Conservation (phyloP, 2,329 filamentous ascomycete genomes). For the Cladosporium sp. region DNA sequence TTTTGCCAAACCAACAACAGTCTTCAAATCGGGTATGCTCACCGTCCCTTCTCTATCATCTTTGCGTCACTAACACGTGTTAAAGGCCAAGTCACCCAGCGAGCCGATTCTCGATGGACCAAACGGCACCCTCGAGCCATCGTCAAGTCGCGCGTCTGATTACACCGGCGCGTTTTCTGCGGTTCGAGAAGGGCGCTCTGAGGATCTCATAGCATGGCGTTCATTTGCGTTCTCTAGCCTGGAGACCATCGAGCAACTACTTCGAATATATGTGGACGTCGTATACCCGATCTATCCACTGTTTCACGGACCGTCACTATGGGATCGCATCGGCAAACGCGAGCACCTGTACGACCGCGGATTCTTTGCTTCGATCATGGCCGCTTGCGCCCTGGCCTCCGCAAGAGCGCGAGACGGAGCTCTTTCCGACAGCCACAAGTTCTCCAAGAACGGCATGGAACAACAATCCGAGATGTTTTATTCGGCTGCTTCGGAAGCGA, state of each 20-base stretch:
- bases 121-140: neutral
- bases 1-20: conserved; percentile 19
- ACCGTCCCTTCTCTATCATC: neutral
- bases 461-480: conserved; percentile 40
- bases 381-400: conserved; percentile 45
- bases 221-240: conserved; percentile 37
- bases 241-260: conserved; percentile 34
- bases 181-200: conserved; percentile 21
- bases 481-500: conserved; percentile 36
- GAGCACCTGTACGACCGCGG: conserved; percentile 40
- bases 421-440: conserved; percentile 26
- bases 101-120: neutral
- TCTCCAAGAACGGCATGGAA: conserved; percentile 24
- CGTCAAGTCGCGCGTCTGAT: conserved; percentile 12
- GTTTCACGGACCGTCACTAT: conserved; percentile 44
- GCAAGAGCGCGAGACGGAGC: conserved; percentile 47
- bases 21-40: neutral
- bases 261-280: conserved; percentile 47
- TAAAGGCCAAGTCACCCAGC: conserved; percentile 4
- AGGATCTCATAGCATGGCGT: conserved; percentile 32
- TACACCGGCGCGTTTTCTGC: conserved; percentile 18
- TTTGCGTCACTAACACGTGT: neutral
- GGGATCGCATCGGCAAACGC: conserved; percentile 34
- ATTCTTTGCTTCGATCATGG: conserved; percentile 48
- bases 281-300: conserved; percentile 51